A percentile compares a stretch with the other conserved stretches of the same genome.
Evolutionary conservation across 257 asterid genomes (phyloP).

Genomic region (Scutellaria baicalensis): DNA sequence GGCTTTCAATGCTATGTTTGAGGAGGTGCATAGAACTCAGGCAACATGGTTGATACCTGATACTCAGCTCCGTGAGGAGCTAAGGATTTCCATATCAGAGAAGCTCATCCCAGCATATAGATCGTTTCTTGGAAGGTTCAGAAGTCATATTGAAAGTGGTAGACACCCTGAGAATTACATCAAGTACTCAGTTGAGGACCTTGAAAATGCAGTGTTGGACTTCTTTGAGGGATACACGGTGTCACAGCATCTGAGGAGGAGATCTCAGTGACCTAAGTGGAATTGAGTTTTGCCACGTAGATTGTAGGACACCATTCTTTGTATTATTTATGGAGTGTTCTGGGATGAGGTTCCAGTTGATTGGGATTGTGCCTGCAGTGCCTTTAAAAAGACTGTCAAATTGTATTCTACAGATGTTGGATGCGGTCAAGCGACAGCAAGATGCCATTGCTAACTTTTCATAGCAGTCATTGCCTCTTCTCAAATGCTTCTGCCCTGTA

Average conservation of each 20-base stretch:
- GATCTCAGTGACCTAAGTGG: constrained; percentile 40
- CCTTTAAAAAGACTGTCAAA: background rate
- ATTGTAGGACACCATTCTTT: constrained; percentile 64
- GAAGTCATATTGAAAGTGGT: constrained; percentile 86
- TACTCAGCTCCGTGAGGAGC: constrained; percentile 85
- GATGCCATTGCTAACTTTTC: constrained; percentile 15
- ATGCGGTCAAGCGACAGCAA: constrained; percentile 16
- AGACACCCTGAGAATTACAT: constrained; percentile 91
- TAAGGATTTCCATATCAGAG: constrained; percentile 72
- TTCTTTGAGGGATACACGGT: constrained; percentile 77
- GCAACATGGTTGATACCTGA: constrained; percentile 83
- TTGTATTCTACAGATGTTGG: constrained; percentile 12
- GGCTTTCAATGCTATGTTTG: constrained; percentile 82
- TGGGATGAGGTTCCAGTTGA: constrained; percentile 39
- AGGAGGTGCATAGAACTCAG: constrained; percentile 85
- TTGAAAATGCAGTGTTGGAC: constrained; percentile 77
- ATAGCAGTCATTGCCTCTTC: constrained; percentile 41
- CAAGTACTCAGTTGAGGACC: constrained; percentile 84
- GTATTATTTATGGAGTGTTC: constrained; percentile 49
- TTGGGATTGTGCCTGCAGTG: constrained; percentile 15
- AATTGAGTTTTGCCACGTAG: constrained; percentile 28
- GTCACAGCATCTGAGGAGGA: constrained; percentile 66
- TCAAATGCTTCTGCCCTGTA: constrained; percentile 57
- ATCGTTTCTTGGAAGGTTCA: constrained; percentile 79
- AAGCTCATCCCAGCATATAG: constrained; percentile 76